A percentile compares a stretch with the other conserved stretches of the same genome.
Conservation (phyloP, 2,329 filamentous ascomycete species). For the Mycogone perniciosa region DNA sequence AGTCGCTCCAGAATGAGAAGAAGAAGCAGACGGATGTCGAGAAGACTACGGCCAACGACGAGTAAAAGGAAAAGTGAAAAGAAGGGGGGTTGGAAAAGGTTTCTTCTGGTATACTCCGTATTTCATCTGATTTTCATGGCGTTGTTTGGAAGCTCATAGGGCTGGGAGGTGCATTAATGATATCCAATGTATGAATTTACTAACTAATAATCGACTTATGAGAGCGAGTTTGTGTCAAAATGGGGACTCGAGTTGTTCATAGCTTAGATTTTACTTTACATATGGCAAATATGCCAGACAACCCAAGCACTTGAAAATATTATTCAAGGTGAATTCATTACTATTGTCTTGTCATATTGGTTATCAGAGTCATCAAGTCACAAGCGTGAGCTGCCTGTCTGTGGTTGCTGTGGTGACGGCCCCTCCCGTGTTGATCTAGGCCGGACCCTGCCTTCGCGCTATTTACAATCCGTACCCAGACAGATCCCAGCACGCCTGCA, state of each 20-base stretch:
- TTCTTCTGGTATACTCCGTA: neutral
- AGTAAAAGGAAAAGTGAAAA: neutral
- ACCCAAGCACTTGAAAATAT: no score
- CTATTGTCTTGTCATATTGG: no score
- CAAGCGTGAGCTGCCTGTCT: neutral
- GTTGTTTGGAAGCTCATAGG: neutral
- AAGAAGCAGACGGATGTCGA: conserved; percentile 17
- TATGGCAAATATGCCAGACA: no score
- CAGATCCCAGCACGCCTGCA: conserved; percentile 3
- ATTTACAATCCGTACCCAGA: conserved; percentile 2
- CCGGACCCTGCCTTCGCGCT: neutral
- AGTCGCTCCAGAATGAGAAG: conserved; percentile 31
- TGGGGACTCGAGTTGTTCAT: no score
- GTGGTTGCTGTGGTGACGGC: conserved; percentile 9
- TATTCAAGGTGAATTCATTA: no score
- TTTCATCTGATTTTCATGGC: neutral
- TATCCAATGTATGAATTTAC: neutral
- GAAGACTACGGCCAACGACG: conserved; percentile 1
- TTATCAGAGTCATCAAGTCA: no score
- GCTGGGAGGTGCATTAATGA: neutral
- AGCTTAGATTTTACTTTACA: no score
- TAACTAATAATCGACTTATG: no score
- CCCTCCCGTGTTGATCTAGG: neutral
- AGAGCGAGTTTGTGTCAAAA: no score
- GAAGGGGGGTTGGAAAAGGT: neutral